Conservation (phyloP, 2,329 filamentous ascomycete species). For the Aspergillus novoparasiticus region DNA sequence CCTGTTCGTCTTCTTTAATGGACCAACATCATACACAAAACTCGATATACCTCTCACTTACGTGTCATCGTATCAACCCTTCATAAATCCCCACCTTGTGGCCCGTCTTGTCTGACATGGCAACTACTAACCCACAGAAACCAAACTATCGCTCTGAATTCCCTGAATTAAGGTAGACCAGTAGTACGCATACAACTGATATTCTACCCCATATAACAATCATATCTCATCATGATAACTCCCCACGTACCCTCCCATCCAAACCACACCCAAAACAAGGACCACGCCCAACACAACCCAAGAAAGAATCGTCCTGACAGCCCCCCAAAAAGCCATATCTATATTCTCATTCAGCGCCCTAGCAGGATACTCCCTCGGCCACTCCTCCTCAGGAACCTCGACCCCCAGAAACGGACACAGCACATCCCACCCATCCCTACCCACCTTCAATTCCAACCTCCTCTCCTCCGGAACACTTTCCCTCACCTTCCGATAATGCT, state of each 20-base stretch:
- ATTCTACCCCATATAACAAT: background rate
- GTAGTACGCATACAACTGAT: too few relatives aligned
- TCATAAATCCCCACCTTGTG: too few relatives aligned
- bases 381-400: slow-evolving; percentile 27
- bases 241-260: background rate
- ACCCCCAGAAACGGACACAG: slow-evolving; percentile 47
- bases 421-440: slow-evolving; percentile 47
- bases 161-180: too few relatives aligned
- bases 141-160: accelerated
- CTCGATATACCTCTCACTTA: too few relatives aligned
- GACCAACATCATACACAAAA: too few relatives aligned
- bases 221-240: background rate
- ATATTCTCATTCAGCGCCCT: background rate
- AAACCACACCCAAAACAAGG: background rate
- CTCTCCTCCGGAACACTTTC: slow-evolving; percentile 22
- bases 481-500: slow-evolving; percentile 26
- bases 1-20: too few relatives aligned
- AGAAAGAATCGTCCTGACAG: background rate
- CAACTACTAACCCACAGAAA: too few relatives aligned
- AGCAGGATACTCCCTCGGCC: background rate
- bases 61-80: too few relatives aligned
- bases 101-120: too few relatives aligned
- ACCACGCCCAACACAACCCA: background rate
- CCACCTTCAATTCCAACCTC: slow-evolving; percentile 30
- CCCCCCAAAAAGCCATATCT: background rate